These are phyloP conservation scores for Pseudogymnoascus sp. DNA, from an alignment of 2,329 filamentous ascomycete species.

Conservation along the genomic window DNA sequence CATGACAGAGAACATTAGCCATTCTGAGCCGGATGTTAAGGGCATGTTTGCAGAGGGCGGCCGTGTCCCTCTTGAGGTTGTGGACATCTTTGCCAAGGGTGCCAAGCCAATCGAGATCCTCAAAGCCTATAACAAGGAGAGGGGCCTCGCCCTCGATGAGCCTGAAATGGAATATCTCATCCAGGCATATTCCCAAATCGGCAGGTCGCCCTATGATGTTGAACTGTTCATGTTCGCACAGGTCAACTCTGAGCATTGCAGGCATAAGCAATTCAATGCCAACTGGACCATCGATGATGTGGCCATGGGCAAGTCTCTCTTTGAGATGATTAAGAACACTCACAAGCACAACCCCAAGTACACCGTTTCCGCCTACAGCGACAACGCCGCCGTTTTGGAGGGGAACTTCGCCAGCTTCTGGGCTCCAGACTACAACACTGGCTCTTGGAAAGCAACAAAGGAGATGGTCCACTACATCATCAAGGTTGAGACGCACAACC, in stretches of 20 bases:
- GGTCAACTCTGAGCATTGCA: conserved; percentile 91
- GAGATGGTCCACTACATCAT: conserved; percentile 81
- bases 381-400: conserved; percentile 90
- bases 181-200: conserved; percentile 62
- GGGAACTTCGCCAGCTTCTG: conserved; percentile 69
- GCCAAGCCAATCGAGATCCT: conserved; percentile 63
- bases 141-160: conserved; percentile 79
- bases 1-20: conserved; percentile 82
- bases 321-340: conserved; percentile 94
- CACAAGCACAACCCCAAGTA: conserved; percentile 72
- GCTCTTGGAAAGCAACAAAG: conserved; percentile 79
- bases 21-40: conserved; percentile 59
- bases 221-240: conserved; percentile 99
- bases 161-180: conserved; percentile 92
- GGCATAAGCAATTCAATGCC: conserved; percentile 87
- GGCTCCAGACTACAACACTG: conserved; percentile 80
- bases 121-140: conserved; percentile 72
- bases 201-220: conserved; percentile 71
- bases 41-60: conserved; percentile 69
- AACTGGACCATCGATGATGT: conserved; percentile 90
- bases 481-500: conserved; percentile 98
- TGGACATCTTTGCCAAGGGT: conserved; percentile 63
- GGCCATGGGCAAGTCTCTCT: conserved; percentile 71
- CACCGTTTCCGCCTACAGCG: conserved; percentile 93
- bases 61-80: conserved; percentile 59